Conservation (phyloP, 208 protist species). For the Crithidia brevicula region DNA sequence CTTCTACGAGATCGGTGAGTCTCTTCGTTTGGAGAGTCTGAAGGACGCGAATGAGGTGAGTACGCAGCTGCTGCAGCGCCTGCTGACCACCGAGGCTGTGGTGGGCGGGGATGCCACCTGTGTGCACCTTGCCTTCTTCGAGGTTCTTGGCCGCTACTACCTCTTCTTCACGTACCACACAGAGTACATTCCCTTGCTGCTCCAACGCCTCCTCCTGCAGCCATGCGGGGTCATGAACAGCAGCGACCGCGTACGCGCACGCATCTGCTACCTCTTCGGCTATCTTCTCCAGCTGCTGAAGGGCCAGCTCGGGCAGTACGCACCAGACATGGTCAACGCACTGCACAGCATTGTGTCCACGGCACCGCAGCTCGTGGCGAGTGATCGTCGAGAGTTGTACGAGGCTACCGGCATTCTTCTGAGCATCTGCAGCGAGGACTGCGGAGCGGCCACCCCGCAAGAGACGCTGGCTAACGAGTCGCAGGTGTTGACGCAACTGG, state of each 20-base stretch:
- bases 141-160: slow-evolving; percentile 73
- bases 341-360: slow-evolving; percentile 60
- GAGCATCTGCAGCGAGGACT: slow-evolving; percentile 36
- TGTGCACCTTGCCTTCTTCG: slow-evolving; percentile 83
- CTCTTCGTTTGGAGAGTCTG: slow-evolving; percentile 56
- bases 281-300: slow-evolving; percentile 70
- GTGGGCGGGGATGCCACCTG: slow-evolving; percentile 27
- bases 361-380: slow-evolving; percentile 37
- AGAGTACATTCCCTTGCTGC: slow-evolving; percentile 55
- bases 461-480: slow-evolving; percentile 5
- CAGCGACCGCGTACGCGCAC: slow-evolving; percentile 54
- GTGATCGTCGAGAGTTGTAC: slow-evolving; percentile 71
- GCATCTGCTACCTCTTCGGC: slow-evolving; percentile 77
- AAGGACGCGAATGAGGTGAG: slow-evolving; percentile 38
- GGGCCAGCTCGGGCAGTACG: slow-evolving; percentile 39
- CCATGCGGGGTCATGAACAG: slow-evolving; percentile 70
- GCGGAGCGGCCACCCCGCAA: neutral
- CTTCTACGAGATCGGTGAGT: slow-evolving; percentile 80
- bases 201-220: slow-evolving; percentile 70
- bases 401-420: slow-evolving; percentile 73
- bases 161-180: slow-evolving; percentile 71
- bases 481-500: slow-evolving; percentile 5
- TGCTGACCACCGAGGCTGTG: slow-evolving; percentile 55
- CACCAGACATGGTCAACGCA: slow-evolving; percentile 62
- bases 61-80: slow-evolving; percentile 49